A percentile compares a stretch with the other conserved stretches of the same genome.
phyloP scores from a whole-genome alignment of 768 basidiomycete species.

The Mycena maculata region DNA sequence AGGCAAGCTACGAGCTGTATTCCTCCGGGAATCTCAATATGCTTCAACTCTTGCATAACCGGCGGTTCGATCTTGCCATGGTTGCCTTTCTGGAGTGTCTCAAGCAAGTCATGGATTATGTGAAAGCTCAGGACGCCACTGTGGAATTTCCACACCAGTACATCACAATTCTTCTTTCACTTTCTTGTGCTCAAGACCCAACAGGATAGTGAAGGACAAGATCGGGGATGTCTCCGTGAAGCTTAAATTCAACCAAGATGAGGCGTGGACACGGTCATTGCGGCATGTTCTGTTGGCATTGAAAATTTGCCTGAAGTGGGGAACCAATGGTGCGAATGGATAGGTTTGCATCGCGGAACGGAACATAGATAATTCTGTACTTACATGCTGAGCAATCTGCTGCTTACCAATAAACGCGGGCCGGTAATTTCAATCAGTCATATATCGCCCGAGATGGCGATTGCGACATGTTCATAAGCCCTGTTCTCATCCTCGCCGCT shows the following conservation, averaged over 20 bases:
- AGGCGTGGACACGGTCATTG: conserved; percentile 94
- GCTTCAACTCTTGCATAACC: conserved; percentile 90
- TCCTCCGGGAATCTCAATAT: conserved; percentile 94
- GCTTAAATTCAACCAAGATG: conserved; percentile 94
- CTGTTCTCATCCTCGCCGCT: not conserved
- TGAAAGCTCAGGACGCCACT: conserved; percentile 75
- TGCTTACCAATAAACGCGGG: too few species aligned
- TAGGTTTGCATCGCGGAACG: conserved; percentile 49
- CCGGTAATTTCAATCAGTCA: too few species aligned
- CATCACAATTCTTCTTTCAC: conserved; percentile 46
- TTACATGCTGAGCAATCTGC: too few species aligned
- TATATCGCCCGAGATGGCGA: conserved; percentile 9
- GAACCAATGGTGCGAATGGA: conserved; percentile 80
- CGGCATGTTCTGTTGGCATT: conserved; percentile 91
- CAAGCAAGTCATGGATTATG: conserved; percentile 90
- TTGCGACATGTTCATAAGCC: conserved; percentile 18
- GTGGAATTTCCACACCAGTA: conserved; percentile 91
- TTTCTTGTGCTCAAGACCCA: conserved; percentile 18
- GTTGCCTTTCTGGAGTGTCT: conserved; percentile 96
- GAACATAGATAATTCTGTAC: too few species aligned
- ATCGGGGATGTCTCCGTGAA: conserved; percentile 97
- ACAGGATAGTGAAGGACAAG: conserved; percentile 90
- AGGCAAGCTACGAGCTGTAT: conserved; percentile 90
- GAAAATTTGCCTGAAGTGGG: conserved; percentile 90
- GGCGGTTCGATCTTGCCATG: conserved; percentile 96